Percentiles rank a stretch among this genome's conserved stretches.
These are phyloP conservation scores for Camellia sinensis DNA, from an alignment of 148 eudicot species.

Conservation along the genomic window DNA sequence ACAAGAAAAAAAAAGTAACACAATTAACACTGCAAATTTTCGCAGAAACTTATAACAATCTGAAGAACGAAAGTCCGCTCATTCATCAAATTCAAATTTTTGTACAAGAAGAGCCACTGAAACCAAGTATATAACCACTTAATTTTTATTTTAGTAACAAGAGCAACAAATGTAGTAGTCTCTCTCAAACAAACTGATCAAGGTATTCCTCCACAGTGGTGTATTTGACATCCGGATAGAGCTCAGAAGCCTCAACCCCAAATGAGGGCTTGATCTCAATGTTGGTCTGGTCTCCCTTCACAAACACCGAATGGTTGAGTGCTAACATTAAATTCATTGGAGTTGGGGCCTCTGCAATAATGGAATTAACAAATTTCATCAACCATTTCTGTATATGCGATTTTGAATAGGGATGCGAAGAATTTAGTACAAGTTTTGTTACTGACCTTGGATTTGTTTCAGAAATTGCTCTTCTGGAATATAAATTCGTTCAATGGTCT, in stretches of 20 bases:
- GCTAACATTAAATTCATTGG: neutral
- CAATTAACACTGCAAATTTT: too few species aligned
- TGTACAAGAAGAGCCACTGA: too few species aligned
- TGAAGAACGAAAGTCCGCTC: too few species aligned
- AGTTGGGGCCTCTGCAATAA: conserved; percentile 6
- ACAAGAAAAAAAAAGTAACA: too few species aligned
- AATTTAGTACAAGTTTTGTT: neutral
- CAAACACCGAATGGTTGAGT: neutral
- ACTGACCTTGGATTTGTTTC: conserved; percentile 7
- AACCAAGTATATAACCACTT: too few species aligned
- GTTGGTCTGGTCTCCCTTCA: conserved; percentile 6
- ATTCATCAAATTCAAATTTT: too few species aligned
- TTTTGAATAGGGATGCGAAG: neutral
- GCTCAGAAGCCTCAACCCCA: conserved; percentile 10
- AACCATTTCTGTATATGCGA: neutral
- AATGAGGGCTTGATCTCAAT: conserved; percentile 10
- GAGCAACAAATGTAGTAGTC: neutral
- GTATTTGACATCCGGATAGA: conserved; percentile 13
- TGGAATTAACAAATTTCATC: too few species aligned
- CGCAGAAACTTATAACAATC: too few species aligned
- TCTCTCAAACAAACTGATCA: conserved; percentile 5
- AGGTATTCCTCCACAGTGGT: conserved; percentile 5
- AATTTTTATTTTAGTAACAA: too few species aligned
- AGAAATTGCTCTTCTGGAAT: conserved; percentile 13
- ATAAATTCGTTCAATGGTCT: conserved; percentile 8